These are phyloP conservation scores for Nothophytophthora sp. DNA, from an alignment of 352 stramenopile genomes.

Conservation along the genomic window DNA sequence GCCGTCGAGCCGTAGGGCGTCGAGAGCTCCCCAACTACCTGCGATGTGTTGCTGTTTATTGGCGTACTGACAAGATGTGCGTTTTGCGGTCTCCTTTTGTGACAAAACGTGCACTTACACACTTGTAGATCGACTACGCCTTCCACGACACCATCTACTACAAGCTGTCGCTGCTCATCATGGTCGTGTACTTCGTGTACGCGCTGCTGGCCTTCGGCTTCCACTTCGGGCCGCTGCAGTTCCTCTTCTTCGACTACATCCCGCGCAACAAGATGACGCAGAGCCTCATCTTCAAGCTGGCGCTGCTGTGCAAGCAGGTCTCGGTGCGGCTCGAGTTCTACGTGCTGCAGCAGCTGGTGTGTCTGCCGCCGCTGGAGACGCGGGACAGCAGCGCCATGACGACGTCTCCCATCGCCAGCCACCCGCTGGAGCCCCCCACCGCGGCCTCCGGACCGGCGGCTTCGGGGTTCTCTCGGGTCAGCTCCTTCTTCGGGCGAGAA, in stretches of 20 bases:
- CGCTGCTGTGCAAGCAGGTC: slow-evolving; percentile 34
- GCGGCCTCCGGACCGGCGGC: slow-evolving; percentile 6
- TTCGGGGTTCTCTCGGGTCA: slow-evolving; percentile 44
- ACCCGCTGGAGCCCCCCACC: slow-evolving; percentile 19
- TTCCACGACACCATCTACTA: slow-evolving; percentile 79
- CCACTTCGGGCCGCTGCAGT: slow-evolving; percentile 75
- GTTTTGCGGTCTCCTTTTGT: too few relatives aligned
- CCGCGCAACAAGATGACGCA: slow-evolving; percentile 55
- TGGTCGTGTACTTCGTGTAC: slow-evolving; percentile 70
- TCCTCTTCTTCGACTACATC: slow-evolving; percentile 79
- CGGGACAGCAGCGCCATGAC: slow-evolving; percentile 33
- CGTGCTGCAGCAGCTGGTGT: slow-evolving; percentile 54
- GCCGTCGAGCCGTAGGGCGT: neutral
- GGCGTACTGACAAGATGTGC: too few relatives aligned
- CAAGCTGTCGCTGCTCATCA: slow-evolving; percentile 57
- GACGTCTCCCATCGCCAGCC: slow-evolving; percentile 20
- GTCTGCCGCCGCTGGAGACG: slow-evolving; percentile 38
- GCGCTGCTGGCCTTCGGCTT: slow-evolving; percentile 73
- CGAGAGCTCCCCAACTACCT: too few relatives aligned
- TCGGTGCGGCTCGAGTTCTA: slow-evolving; percentile 54
- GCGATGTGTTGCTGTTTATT: too few relatives aligned
- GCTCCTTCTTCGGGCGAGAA: slow-evolving; percentile 55
- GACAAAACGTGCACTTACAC: too few relatives aligned
- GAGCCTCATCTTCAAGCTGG: slow-evolving; percentile 45
- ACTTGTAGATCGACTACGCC: slow-evolving; percentile 73